Percentiles rank a stretch among this genome's conserved stretches.
These are phyloP conservation scores for Marasmius sp. DNA, from an alignment of 1,284 basidiomycete species.

Conservation along the genomic window DNA sequence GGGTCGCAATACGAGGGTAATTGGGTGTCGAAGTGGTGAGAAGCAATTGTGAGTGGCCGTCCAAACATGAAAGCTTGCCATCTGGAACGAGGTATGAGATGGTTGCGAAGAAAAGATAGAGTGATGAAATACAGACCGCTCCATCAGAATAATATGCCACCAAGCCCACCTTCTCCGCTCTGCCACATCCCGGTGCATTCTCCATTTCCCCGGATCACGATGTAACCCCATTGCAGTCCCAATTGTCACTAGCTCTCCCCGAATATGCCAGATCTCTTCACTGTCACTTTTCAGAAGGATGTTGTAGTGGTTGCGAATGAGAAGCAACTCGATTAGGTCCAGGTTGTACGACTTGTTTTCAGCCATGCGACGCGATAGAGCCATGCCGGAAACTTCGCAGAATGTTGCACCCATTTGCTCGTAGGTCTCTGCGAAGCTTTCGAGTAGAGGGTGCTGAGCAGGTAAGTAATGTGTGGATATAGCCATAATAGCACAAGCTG, in stretches of 20 bases:
- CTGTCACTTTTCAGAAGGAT: slow-evolving; percentile 70
- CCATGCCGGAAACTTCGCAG: slow-evolving; percentile 63
- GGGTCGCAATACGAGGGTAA: slow-evolving; percentile 67
- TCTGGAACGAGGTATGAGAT: slow-evolving; percentile 33
- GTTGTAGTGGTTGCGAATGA: slow-evolving; percentile 70
- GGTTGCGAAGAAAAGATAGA: slow-evolving; percentile 12
- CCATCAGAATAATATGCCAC: slow-evolving; percentile 81
- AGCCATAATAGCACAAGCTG: slow-evolving; percentile 69
- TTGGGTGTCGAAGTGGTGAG: slow-evolving; percentile 78
- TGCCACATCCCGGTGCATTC: slow-evolving; percentile 62
- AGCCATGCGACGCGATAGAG: slow-evolving; percentile 61
- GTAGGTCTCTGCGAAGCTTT: slow-evolving; percentile 42
- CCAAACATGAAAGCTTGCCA: slow-evolving; percentile 87
- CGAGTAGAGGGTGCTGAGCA: slow-evolving; percentile 56
- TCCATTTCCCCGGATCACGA: slow-evolving; percentile 74
- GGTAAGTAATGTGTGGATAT: slow-evolving; percentile 73
- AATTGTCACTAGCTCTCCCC: slow-evolving; percentile 70
- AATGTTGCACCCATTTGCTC: slow-evolving; percentile 63
- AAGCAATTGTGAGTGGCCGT: slow-evolving; percentile 68
- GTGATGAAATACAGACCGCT: slow-evolving; percentile 49
- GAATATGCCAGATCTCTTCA: slow-evolving; percentile 75
- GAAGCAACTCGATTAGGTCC: slow-evolving; percentile 71
- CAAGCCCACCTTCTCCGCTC: slow-evolving; percentile 81
- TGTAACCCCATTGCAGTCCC: slow-evolving; percentile 80
- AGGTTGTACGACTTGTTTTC: slow-evolving; percentile 66